Percentiles rank a stretch among this genome's conserved stretches.
phyloP scores from a whole-genome alignment of 1,284 basidiomycete genomes.

The Phellinidium pouzarii region DNA sequence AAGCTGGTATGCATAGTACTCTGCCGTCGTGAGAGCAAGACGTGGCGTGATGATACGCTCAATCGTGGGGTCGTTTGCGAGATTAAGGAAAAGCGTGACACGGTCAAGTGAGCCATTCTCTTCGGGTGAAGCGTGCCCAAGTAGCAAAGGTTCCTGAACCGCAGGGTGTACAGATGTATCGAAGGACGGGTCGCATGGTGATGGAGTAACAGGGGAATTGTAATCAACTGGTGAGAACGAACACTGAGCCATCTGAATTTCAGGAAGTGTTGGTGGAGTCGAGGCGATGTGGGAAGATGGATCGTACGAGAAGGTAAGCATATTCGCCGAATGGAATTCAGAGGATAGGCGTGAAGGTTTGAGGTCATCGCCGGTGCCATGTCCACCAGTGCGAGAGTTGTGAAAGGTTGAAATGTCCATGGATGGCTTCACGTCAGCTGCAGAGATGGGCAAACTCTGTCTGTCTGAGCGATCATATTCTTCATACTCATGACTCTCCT shows the following conservation, averaged over 20 bases:
- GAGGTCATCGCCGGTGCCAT: slow-evolving; percentile 15
- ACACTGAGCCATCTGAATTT: slow-evolving; percentile 34
- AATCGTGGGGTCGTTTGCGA: slow-evolving; percentile 99
- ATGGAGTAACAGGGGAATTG: slow-evolving; percentile 29
- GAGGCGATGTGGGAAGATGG: slow-evolving; percentile 41
- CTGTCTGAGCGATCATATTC: not conserved
- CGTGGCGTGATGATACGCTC: slow-evolving; percentile 99
- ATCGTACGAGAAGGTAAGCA: slow-evolving; percentile 34
- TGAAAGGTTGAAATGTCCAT: not conserved
- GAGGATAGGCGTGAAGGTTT: slow-evolving; percentile 24
- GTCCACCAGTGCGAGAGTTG: not conserved
- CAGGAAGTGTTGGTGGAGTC: slow-evolving; percentile 46
- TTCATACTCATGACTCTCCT: slow-evolving; percentile 28
- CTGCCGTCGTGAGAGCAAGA: slow-evolving; percentile 95
- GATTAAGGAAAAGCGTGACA: slow-evolving; percentile 97
- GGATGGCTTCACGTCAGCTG: slow-evolving; percentile 1
- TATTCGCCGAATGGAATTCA: slow-evolving; percentile 31
- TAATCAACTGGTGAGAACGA: slow-evolving; percentile 31
- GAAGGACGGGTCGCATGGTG: slow-evolving; percentile 25
- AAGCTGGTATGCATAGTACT: slow-evolving; percentile 99
- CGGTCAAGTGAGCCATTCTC: slow-evolving; percentile 98
- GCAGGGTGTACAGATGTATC: slow-evolving; percentile 21
- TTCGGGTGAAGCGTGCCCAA: slow-evolving; percentile 38
- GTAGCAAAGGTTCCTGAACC: slow-evolving; percentile 19
- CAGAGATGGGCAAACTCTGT: slow-evolving; percentile 5